Percentiles rank a stretch among this genome's conserved stretches.
Evolutionary conservation across 371 early-diverging fungal species (phyloP).

Genomic region (Zychaea mexicana): DNA sequence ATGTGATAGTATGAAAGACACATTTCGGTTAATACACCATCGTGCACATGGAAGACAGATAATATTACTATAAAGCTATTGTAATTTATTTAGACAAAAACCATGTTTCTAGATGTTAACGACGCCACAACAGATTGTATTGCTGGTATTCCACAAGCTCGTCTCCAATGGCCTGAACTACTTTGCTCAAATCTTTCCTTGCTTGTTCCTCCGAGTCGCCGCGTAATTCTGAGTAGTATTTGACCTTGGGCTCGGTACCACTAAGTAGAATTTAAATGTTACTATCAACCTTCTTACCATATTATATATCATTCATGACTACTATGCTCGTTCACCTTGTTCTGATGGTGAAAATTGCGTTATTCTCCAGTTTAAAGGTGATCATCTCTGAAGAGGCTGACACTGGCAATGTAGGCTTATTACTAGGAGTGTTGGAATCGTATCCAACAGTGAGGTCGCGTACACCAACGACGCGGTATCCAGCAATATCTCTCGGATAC

Average conservation of each 20-base stretch:
- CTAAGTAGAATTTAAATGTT: conserved; percentile 25
- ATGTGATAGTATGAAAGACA: no score
- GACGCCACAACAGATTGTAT: conserved; percentile 42
- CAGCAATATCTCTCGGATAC: conserved; percentile 79
- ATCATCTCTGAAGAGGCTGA: conserved; percentile 90
- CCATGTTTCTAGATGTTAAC: neutral
- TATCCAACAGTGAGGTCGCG: conserved; percentile 92
- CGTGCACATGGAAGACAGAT: no score
- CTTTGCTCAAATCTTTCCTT: conserved; percentile 40
- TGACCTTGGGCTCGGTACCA: conserved; percentile 97
- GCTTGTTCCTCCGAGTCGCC: conserved; percentile 58
- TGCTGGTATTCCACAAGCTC: conserved; percentile 59
- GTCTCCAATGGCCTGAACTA: conserved; percentile 58
- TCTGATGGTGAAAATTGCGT: conserved; percentile 74
- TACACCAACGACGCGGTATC: conserved; percentile 68
- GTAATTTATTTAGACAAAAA: no score
- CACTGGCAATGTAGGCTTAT: conserved; percentile 75
- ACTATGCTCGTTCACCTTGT: conserved; percentile 49
- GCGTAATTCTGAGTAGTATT: conserved; percentile 88
- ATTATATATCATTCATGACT: neutral
- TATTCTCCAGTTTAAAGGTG: conserved; percentile 81
- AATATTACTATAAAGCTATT: no score
- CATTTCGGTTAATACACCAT: no score
- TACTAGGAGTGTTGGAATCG: conserved; percentile 70
- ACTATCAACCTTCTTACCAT: neutral